Conservation (phyloP, 495 filamentous ascomycete genomes). For the Tuber indicum region DNA sequence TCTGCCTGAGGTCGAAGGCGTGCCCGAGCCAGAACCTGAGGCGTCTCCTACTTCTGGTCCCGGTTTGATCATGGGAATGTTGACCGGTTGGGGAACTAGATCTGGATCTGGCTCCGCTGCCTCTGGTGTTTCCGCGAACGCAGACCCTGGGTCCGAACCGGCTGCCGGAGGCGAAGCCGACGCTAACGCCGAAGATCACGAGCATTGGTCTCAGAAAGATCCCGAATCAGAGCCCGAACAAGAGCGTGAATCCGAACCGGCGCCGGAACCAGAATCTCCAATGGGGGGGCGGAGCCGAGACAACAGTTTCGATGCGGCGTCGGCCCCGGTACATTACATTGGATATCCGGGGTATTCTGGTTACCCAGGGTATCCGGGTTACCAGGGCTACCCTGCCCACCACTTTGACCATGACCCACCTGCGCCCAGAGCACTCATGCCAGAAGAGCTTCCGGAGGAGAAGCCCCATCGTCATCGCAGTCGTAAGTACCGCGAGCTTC, state of each 20-base stretch:
- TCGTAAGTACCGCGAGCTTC: slow-evolving; percentile 20
- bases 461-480: slow-evolving; percentile 26
- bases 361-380: neutral
- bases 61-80: slow-evolving; percentile 25
- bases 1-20: slow-evolving; percentile 15
- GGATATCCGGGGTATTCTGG: slow-evolving; percentile 1
- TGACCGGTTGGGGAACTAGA: slow-evolving; percentile 10
- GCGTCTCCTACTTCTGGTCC: slow-evolving; percentile 1
- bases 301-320: neutral
- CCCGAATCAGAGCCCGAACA: slow-evolving; percentile 28
- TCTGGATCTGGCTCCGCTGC: slow-evolving; percentile 23
- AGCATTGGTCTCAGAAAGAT: slow-evolving; percentile 29
- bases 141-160: slow-evolving; percentile 21
- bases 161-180: slow-evolving; percentile 19
- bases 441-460: slow-evolving; percentile 31
- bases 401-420: slow-evolving; percentile 2
- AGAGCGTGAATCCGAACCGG: slow-evolving; percentile 15
- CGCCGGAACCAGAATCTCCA: neutral
- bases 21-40: slow-evolving; percentile 25
- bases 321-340: neutral
- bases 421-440: slow-evolving; percentile 1
- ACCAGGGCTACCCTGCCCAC: slow-evolving; percentile 2
- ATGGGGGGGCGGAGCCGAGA: neutral
- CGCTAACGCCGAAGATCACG: slow-evolving; percentile 13
- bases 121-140: slow-evolving; percentile 10